Conservation (phyloP, 1,139 yeast species). For the Yamadazyma atlantica region DNA sequence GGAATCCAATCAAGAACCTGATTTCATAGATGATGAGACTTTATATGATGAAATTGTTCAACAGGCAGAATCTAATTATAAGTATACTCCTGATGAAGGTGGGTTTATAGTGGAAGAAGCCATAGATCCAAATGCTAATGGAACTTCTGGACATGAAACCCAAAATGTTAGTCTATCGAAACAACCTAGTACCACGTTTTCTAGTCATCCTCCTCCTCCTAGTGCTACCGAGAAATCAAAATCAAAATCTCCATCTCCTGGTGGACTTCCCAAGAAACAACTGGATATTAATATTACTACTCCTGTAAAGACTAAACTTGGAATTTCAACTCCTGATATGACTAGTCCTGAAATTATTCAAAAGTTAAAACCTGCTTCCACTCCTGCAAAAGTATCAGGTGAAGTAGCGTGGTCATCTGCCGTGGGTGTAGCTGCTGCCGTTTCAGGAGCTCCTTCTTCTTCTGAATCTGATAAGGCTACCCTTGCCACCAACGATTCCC, state of each 20-base stretch:
- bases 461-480: slow-evolving; percentile 11
- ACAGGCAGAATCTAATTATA: slow-evolving; percentile 21
- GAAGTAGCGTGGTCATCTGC: slow-evolving; percentile 72
- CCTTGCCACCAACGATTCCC: slow-evolving; percentile 4
- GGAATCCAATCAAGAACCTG: slow-evolving; percentile 41
- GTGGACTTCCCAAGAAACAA: slow-evolving; percentile 10
- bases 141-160: background rate
- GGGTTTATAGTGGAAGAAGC: slow-evolving; percentile 8
- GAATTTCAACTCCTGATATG: slow-evolving; percentile 21
- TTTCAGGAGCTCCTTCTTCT: slow-evolving; percentile 12
- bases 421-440: slow-evolving; percentile 39
- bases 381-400: slow-evolving; percentile 64
- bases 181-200: background rate
- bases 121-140: background rate
- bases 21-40: slow-evolving; percentile 37
- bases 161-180: slow-evolving; percentile 1
- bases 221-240: slow-evolving; percentile 6
- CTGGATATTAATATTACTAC: slow-evolving; percentile 10
- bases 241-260: slow-evolving; percentile 15
- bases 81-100: slow-evolving; percentile 12
- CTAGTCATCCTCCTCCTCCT: background rate
- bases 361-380: slow-evolving; percentile 64
- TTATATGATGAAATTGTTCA: slow-evolving; percentile 45
- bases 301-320: slow-evolving; percentile 13
- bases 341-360: slow-evolving; percentile 38